A percentile compares a stretch with the other conserved stretches of the same genome.
phyloP scores from a whole-genome alignment of 2,329 filamentous ascomycete genomes.

The Amauroascus verrucosus region DNA sequence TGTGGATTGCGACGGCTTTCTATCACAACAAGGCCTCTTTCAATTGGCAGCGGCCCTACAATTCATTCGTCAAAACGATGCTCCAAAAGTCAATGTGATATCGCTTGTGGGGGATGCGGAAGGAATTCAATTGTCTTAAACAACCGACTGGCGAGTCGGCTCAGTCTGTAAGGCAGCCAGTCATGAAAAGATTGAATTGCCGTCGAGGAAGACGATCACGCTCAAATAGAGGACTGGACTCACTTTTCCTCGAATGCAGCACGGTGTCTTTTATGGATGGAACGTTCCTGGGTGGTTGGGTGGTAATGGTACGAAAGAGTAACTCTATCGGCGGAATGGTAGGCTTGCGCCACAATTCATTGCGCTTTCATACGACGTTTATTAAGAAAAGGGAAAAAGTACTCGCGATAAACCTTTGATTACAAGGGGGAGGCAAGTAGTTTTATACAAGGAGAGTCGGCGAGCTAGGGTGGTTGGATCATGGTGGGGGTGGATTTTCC shows the following conservation, averaged over 20 bases:
- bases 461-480: neutral
- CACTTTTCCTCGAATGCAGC: neutral
- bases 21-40: neutral
- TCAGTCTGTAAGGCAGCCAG: too few relatives aligned
- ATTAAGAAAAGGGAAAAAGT: neutral
- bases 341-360: neutral
- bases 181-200: too few relatives aligned
- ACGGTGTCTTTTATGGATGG: neutral
- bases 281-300: neutral
- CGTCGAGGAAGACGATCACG: too few relatives aligned
- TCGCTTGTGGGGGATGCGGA: too few relatives aligned
- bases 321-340: neutral
- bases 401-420: neutral
- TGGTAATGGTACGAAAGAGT: neutral
- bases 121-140: too few relatives aligned
- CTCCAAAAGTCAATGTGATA: neutral
- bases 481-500: neutral
- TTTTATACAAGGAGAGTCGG: neutral
- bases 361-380: neutral
- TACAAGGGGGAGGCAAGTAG: neutral
- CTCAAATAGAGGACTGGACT: neutral
- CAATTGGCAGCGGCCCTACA: neutral
- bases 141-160: too few relatives aligned
- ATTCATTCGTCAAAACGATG: neutral
- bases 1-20: slow-evolving; percentile 18